Percentiles rank a stretch among this genome's conserved stretches.
These are phyloP conservation scores for Suhomyces maxii DNA, from an alignment of 1,139 yeast species.

Conservation along the genomic window DNA sequence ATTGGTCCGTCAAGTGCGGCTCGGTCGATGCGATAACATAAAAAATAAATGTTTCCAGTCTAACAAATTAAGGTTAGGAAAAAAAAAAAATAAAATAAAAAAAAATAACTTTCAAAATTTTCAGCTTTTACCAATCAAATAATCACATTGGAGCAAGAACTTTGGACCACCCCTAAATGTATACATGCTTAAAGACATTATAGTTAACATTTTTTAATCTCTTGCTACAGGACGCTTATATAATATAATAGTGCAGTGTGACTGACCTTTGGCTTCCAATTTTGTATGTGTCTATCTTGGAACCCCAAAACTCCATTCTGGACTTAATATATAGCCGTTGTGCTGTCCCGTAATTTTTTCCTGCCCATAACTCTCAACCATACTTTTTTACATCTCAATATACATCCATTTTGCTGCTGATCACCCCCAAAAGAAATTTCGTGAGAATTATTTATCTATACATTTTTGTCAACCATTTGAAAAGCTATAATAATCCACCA, in stretches of 20 bases:
- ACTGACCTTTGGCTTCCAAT: background rate
- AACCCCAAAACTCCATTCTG: no score
- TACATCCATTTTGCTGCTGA: background rate
- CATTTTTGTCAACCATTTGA: background rate
- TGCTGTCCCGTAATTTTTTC: background rate
- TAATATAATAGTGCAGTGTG: background rate
- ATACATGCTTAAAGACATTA: background rate
- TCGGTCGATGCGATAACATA: background rate
- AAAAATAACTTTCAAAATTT: conserved; percentile 1
- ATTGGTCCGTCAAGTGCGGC: background rate
- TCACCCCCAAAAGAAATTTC: background rate
- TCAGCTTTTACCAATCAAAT: background rate
- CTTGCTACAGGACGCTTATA: background rate
- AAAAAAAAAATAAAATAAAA: background rate
- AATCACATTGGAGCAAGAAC: background rate
- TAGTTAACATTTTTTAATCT: background rate
- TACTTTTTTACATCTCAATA: background rate
- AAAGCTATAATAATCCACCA: background rate
- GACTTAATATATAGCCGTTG: no score
- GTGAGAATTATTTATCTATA: background rate
- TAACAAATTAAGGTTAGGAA: background rate
- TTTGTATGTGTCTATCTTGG: no score
- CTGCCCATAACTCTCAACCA: background rate
- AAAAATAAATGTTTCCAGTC: conserved; percentile 1
- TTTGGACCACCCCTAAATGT: conserved; percentile 3